Evolutionary conservation across 164 flowering plant species (phyloP).

Genomic region (Aristolochia fimbriata): DNA sequence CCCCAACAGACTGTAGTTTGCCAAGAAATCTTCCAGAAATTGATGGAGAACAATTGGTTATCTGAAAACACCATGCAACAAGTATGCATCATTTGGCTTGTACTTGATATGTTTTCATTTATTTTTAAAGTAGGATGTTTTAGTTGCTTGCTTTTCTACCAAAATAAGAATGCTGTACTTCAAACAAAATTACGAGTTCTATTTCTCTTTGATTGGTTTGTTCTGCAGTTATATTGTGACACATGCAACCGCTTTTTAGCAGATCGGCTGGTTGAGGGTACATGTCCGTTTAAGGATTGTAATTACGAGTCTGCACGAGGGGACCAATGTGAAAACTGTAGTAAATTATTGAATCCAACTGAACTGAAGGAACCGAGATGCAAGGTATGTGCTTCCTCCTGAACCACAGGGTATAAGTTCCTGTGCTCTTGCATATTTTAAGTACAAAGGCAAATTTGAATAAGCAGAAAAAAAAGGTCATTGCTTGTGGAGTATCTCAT

Average conservation of each 20-base stretch:
- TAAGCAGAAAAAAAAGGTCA: too few relatives aligned
- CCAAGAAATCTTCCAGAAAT: constrained; percentile 72
- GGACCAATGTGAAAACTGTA: constrained; percentile 93
- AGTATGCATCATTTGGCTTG: constrained; percentile 19
- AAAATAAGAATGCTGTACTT: neutral
- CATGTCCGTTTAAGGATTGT: constrained; percentile 68
- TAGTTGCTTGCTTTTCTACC: neutral
- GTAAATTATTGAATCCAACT: constrained; percentile 82
- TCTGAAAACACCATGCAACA: constrained; percentile 88
- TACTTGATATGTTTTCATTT: neutral
- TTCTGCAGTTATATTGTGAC: constrained; percentile 73
- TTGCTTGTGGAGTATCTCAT: neutral
- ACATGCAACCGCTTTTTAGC: constrained; percentile 77
- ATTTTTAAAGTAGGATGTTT: neutral
- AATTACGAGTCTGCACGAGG: constrained; percentile 87
- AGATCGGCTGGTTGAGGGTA: constrained; percentile 89
- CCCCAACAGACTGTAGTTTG: constrained; percentile 91
- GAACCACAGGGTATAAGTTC: too few relatives aligned
- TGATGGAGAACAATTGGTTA: constrained; percentile 78
- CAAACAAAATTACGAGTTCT: too few relatives aligned
- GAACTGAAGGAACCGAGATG: constrained; percentile 79
- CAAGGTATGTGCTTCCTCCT: constrained; percentile 40
- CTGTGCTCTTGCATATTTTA: too few relatives aligned
- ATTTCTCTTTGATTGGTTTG: neutral
- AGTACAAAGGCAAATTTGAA: too few relatives aligned